phyloP scores from a whole-genome alignment of 2,329 filamentous ascomycete genomes.

The Lachnellula cervina region DNA sequence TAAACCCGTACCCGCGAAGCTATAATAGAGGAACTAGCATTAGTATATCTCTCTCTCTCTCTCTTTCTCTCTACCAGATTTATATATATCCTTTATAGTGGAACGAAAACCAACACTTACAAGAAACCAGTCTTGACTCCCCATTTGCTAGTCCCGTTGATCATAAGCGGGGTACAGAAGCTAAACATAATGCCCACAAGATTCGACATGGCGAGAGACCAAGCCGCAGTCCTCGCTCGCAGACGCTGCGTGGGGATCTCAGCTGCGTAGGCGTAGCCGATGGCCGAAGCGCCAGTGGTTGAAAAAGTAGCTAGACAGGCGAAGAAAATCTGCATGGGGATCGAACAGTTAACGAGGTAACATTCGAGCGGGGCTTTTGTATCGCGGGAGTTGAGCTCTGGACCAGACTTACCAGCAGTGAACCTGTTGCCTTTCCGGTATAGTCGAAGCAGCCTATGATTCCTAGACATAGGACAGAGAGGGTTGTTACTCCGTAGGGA shows the following conservation, averaged over 20 bases:
- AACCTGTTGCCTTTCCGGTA: slow-evolving; percentile 30
- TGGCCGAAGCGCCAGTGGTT: slow-evolving; percentile 38
- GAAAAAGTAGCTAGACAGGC: slow-evolving; percentile 39
- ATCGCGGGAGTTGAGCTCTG: neutral
- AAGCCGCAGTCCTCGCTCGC: slow-evolving; percentile 37
- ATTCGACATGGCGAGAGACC: slow-evolving; percentile 38
- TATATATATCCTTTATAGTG: no score
- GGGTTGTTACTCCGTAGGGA: slow-evolving; percentile 35
- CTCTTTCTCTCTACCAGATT: neutral
- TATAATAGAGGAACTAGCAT: slow-evolving; percentile 5
- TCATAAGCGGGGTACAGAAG: slow-evolving; percentile 42
- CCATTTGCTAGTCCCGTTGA: slow-evolving; percentile 37
- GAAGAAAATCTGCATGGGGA: slow-evolving; percentile 35
- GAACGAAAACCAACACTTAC: slow-evolving; percentile 22
- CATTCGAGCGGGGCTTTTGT: neutral
- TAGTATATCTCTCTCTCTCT: neutral
- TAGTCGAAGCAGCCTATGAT: slow-evolving; percentile 40
- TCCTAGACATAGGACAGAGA: slow-evolving; percentile 35
- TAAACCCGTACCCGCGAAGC: slow-evolving; percentile 34
- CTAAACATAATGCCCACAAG: slow-evolving; percentile 40
- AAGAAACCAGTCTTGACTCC: slow-evolving; percentile 43
- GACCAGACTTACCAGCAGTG: slow-evolving; percentile 34
- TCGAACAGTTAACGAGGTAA: neutral
- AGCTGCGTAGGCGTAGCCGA: slow-evolving; percentile 40
- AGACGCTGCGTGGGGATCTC: slow-evolving; percentile 39